Evolutionary conservation across 345 rosid genomes (phyloP).

Genomic region (Physaria fendleri): DNA sequence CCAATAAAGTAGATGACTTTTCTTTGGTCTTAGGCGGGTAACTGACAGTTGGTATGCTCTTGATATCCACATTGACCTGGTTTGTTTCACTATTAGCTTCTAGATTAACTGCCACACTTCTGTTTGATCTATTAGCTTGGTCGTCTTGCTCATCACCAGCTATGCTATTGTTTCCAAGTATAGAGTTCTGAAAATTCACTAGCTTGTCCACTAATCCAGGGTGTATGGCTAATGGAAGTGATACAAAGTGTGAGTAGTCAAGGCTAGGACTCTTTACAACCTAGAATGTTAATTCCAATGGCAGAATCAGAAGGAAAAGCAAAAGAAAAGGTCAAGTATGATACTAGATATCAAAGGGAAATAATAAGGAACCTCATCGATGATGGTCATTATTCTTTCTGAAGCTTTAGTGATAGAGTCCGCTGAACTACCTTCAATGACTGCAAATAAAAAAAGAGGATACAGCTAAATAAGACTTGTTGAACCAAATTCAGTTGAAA

Average conservation of each 20-base stretch:
- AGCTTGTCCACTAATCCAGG: slow-evolving; percentile 75
- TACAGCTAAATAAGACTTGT: background rate
- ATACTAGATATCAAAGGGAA: background rate
- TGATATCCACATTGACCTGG: slow-evolving; percentile 42
- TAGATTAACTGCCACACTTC: slow-evolving; percentile 14
- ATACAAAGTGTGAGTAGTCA: slow-evolving; percentile 79
- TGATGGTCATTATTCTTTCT: slow-evolving; percentile 44
- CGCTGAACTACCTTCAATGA: slow-evolving; percentile 64
- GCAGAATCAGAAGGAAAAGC: background rate
- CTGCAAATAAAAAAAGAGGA: slow-evolving; percentile 35
- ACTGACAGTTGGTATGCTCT: slow-evolving; percentile 55
- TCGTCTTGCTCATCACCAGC: slow-evolving; percentile 6
- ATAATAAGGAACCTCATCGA: slow-evolving; percentile 54
- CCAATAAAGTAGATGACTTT: slow-evolving; percentile 40
- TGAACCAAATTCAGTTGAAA: slow-evolving; percentile 5
- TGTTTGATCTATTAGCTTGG: background rate
- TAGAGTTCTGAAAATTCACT: slow-evolving; percentile 55
- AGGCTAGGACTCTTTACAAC: slow-evolving; percentile 57
- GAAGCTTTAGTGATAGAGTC: slow-evolving; percentile 62
- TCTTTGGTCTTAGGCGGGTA: slow-evolving; percentile 53
- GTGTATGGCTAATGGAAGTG: slow-evolving; percentile 85
- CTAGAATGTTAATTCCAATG: slow-evolving; percentile 29
- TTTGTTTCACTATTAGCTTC: slow-evolving; percentile 43
- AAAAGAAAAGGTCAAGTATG: background rate
- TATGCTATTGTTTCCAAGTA: slow-evolving; percentile 34